Conservation (phyloP, 352 stramenopile genomes). For the Phytophthora pisi region DNA sequence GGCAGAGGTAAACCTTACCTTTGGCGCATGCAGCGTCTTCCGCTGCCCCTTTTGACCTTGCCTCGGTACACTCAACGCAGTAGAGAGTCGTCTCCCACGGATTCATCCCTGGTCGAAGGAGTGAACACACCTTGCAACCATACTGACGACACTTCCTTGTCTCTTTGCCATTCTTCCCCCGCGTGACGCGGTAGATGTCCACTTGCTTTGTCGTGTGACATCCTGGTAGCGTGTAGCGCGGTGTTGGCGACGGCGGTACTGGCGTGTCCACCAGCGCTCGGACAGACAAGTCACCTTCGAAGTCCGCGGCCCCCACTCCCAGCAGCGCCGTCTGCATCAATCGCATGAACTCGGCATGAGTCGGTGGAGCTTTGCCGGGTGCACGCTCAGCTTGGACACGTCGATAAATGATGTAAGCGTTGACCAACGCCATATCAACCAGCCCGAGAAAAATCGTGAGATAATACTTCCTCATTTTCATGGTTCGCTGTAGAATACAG, state of each 20-base stretch:
- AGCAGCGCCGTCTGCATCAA: too few species aligned
- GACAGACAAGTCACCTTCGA: too few species aligned
- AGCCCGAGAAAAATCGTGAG: too few species aligned
- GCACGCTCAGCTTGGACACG: too few species aligned
- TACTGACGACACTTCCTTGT: constrained; percentile 1
- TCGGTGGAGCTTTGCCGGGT: too few species aligned
- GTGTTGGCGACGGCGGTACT: neutral
- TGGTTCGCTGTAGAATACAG: too few species aligned
- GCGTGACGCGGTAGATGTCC: neutral
- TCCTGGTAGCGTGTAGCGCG: neutral
- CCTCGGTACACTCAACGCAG: constrained; percentile 4
- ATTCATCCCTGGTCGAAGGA: neutral
- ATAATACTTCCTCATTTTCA: too few species aligned
- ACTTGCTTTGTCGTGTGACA: neutral
- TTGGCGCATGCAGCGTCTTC: neutral
- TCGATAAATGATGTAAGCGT: too few species aligned
- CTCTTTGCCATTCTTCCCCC: too few species aligned
- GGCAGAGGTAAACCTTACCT: neutral
- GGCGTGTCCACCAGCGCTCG: neutral
- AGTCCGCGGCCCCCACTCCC: too few species aligned
- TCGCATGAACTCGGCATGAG: too few species aligned
- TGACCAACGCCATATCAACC: too few species aligned
- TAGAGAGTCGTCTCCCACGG: neutral
- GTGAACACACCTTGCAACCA: constrained; percentile 4
- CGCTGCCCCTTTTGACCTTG: neutral